Percentiles rank a stretch among this genome's conserved stretches.
phyloP scores from a whole-genome alignment of 441 rosid genomes.

The Mallotus japonicus region DNA sequence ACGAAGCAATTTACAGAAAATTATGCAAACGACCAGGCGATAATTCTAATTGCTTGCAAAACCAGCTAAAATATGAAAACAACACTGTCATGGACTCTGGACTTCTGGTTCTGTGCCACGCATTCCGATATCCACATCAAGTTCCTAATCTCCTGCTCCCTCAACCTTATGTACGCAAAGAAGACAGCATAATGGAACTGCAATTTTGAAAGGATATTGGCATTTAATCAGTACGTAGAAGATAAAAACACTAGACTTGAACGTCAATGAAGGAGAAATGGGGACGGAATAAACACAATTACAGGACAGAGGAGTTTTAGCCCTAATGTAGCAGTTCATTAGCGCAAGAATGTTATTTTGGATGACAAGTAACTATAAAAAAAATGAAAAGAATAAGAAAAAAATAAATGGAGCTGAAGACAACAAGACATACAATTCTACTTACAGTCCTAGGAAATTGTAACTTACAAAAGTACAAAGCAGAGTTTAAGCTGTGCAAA shows the following conservation, averaged over 20 bases:
- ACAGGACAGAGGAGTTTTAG: too few species aligned
- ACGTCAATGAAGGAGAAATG: too few species aligned
- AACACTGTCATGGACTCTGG: conserved; percentile 96
- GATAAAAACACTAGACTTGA: background rate
- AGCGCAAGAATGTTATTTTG: background rate
- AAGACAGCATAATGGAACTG: conserved; percentile 94
- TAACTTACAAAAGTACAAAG: too few species aligned
- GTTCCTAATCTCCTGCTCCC: conserved; percentile 98
- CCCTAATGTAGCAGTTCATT: background rate
- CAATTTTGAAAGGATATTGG: conserved; percentile 24
- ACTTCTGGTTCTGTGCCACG: conserved; percentile 97
- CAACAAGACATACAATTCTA: background rate
- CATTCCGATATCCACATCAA: conserved; percentile 98
- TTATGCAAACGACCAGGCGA: conserved; percentile 5
- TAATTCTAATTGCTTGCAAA: conserved; percentile 4
- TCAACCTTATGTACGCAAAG: conserved; percentile 93
- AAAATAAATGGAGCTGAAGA: background rate
- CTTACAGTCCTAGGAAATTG: background rate
- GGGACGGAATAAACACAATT: too few species aligned
- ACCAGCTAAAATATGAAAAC: conserved; percentile 72
- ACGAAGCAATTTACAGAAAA: conserved; percentile 36
- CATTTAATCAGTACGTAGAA: background rate
- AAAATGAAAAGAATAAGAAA: background rate
- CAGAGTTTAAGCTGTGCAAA: too few species aligned
- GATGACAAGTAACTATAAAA: background rate